A percentile compares a stretch with the other conserved stretches of the same genome.
Evolutionary conservation across 129 eudicot species (phyloP).

Genomic region (Flaveria bidentis): DNA sequence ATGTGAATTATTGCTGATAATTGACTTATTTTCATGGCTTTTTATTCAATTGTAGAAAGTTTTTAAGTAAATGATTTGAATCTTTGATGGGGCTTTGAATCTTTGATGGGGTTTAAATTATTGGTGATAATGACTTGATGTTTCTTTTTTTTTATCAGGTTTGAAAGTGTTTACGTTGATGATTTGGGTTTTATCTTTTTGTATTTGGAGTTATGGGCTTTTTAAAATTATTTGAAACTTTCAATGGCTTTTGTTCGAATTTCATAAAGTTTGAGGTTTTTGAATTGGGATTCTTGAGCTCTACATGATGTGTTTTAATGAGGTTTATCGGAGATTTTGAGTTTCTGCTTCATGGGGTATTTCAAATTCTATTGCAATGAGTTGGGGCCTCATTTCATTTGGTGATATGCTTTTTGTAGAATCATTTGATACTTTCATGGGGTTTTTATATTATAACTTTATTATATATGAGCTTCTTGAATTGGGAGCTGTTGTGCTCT

Average conservation of each 20-base stretch:
- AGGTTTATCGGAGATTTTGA: slow-evolving; percentile 15
- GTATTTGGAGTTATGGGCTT: slow-evolving; percentile 22
- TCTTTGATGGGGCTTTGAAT: background rate
- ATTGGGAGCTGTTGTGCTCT: background rate
- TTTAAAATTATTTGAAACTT: background rate
- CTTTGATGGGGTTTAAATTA: background rate
- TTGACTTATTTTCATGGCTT: background rate
- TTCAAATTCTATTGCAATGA: background rate
- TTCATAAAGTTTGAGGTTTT: slow-evolving; percentile 1
- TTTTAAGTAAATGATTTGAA: background rate
- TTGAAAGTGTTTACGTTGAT: background rate
- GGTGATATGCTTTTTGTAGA: background rate
- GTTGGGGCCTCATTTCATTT: slow-evolving; percentile 12
- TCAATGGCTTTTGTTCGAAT: slow-evolving; percentile 7
- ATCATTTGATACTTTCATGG: background rate
- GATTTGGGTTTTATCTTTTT: slow-evolving; percentile 16
- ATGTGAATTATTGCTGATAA: slow-evolving; percentile 22
- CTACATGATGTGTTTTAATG: background rate
- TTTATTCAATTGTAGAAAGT: background rate
- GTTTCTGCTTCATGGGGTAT: background rate
- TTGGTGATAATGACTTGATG: background rate
- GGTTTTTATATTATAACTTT: background rate
- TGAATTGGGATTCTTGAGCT: slow-evolving; percentile 4
- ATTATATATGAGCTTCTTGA: slow-evolving; percentile 12
- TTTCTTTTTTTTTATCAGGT: background rate